These are phyloP conservation scores for Mimosa bimucronata DNA, from an alignment of 306 rosid species.

Conservation along the genomic window DNA sequence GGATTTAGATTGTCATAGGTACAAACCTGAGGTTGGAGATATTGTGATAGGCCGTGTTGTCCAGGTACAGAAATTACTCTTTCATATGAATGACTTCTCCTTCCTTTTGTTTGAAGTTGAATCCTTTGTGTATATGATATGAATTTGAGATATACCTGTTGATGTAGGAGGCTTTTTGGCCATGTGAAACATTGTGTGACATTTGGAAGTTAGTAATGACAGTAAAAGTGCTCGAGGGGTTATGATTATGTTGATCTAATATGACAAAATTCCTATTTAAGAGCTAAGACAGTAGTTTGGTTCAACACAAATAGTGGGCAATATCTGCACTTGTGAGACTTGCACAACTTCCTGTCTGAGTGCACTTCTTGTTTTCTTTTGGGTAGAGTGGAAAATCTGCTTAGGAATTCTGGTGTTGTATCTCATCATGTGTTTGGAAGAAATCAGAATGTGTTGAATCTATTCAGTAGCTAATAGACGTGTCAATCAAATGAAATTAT, in stretches of 20 bases:
- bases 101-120: background rate
- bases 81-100: background rate
- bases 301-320: background rate
- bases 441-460: background rate
- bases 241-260: background rate
- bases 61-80: conserved; percentile 55
- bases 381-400: background rate
- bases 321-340: background rate
- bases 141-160: background rate
- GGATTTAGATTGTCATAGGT: conserved; percentile 48
- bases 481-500: background rate
- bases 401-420: background rate
- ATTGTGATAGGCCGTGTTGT: conserved; percentile 80
- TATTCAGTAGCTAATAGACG: background rate
- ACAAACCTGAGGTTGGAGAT: conserved; percentile 97
- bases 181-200: background rate
- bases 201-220: background rate
- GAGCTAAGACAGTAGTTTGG: background rate
- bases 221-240: background rate
- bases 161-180: background rate
- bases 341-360: background rate
- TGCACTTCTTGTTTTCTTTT: conserved; percentile 3
- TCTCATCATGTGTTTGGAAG: background rate
- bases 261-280: background rate
- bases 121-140: background rate